Conservation (phyloP, 2,329 filamentous ascomycete genomes). For the Hypoxylon sp. region DNA sequence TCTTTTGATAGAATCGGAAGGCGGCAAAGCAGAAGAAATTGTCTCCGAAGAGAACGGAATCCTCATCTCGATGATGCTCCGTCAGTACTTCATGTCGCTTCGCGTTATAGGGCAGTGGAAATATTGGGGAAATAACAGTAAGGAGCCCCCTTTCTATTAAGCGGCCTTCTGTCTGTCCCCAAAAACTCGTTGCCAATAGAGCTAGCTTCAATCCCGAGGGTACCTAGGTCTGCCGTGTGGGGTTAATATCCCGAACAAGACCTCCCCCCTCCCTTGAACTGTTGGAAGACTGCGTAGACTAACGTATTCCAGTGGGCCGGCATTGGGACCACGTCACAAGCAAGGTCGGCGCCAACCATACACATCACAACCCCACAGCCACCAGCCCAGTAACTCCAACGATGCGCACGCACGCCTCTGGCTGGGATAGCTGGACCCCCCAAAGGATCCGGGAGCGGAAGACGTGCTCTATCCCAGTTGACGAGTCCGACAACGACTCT, state of each 20-base stretch:
- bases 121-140: conserved; percentile 71
- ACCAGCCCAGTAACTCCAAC: conserved; percentile 36
- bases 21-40: conserved; percentile 81
- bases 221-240: not conserved
- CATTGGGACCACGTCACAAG: conserved; percentile 79
- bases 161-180: not conserved
- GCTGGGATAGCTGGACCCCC: conserved; percentile 59
- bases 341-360: conserved; percentile 68
- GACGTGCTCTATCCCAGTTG: conserved; percentile 53
- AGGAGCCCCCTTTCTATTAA: conserved; percentile 8
- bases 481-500: conserved; percentile 63
- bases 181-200: not conserved
- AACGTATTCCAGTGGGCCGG: conserved; percentile 58
- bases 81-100: conserved; percentile 92
- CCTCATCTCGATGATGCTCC: conserved; percentile 85
- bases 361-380: conserved; percentile 58
- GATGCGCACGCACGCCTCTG: conserved; percentile 37
- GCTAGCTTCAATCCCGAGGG: not conserved
- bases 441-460: conserved; percentile 56
- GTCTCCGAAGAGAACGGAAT: conserved; percentile 90
- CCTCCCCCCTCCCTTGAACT: not conserved
- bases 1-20: conserved; percentile 81
- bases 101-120: conserved; percentile 86
- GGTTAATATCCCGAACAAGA: not conserved
- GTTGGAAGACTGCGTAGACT: not conserved